phyloP scores from a whole-genome alignment of 306 rosid genomes.

The Myrica gale region DNA sequence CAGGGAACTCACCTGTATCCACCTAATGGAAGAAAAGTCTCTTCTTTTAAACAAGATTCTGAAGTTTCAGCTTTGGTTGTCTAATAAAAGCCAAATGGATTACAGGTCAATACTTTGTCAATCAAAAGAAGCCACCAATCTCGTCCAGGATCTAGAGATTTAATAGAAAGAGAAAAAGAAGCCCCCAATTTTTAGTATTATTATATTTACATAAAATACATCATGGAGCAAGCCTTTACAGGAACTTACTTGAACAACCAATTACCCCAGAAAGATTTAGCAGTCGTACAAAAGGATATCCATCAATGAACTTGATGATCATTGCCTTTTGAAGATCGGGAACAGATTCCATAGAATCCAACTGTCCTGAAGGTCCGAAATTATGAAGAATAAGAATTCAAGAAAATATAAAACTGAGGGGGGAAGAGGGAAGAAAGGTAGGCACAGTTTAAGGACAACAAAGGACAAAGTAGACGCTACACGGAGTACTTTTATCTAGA shows the following conservation, averaged over 20 bases:
- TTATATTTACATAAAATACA: slow-evolving; percentile 9
- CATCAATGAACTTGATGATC: slow-evolving; percentile 55
- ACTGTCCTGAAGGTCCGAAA: slow-evolving; percentile 33
- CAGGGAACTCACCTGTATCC: slow-evolving; percentile 80
- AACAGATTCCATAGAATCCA: slow-evolving; percentile 67
- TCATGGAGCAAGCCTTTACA: background rate
- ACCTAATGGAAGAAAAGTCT: slow-evolving; percentile 86
- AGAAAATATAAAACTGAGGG: background rate
- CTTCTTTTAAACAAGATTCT: slow-evolving; percentile 71
- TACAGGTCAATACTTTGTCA: slow-evolving; percentile 21
- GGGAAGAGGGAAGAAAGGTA: background rate
- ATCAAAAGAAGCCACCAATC: slow-evolving; percentile 25
- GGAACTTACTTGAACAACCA: slow-evolving; percentile 82
- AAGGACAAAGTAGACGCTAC: background rate
- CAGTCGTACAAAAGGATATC: slow-evolving; percentile 74
- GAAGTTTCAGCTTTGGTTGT: slow-evolving; percentile 81
- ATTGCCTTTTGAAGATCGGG: slow-evolving; percentile 90
- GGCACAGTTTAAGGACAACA: background rate
- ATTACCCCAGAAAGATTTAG: slow-evolving; percentile 76
- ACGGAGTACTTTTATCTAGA: no score
- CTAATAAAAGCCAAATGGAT: slow-evolving; percentile 44
- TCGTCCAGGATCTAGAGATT: slow-evolving; percentile 75
- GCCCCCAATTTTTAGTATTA: slow-evolving; percentile 7
- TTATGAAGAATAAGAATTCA: slow-evolving; percentile 11
- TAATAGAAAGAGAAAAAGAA: slow-evolving; percentile 10